Base-by-base conservation (phyloP, 768 basidiomycete species). In the Leucosporidium yakuticum region DNA sequence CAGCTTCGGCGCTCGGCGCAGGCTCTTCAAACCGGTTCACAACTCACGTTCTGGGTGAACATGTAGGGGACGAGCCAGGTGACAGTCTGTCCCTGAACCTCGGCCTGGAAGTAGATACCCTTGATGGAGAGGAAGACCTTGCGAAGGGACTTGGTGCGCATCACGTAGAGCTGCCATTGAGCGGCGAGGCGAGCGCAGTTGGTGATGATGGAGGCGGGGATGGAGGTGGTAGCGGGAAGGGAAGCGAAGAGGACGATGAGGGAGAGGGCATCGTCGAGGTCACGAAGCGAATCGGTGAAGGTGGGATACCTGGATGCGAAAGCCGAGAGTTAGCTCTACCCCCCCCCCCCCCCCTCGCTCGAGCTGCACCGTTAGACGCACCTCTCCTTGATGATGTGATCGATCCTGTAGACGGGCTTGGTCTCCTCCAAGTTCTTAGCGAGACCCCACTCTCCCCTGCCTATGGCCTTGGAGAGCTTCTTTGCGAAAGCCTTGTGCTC, bases 401-500 rank as follows among this genome's bases (percentile, higher is more conserved):
- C 96, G 60, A 99, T 79, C 44, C 85, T 83, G 76, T 97, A 97
- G 20, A 88, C 85, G 4, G 96, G 96, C 78, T 88, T 89, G 58
- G 63, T 68, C 63, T 94, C 90, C 78, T 98, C 91, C 57, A 99
- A 77, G 71, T 87, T 92, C 80, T 95, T 96, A 4, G 96, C 96
- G 67, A 86, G 86, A 64, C 86, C 88, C 92, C 93, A 99, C 83
- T 99, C 94, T 50, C 89, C 89, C 64, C 94, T 82, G 29, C 95
- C 96, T 51, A 99, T 82, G 15, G 96, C 95, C 65, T 90, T 84
- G 56, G 91, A 87, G 55, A 99, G 84, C 80, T 96, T 96, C 81
- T 97, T 97, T 3, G 96, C 94, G 74, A 98, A 98, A 2, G 93
- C 88, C 79, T 99, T 99, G 82, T 99, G 96, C 78, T 98, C 93